These are phyloP conservation scores for Albizia julibrissin DNA, from an alignment of 306 rosid species.

Conservation along the genomic window DNA sequence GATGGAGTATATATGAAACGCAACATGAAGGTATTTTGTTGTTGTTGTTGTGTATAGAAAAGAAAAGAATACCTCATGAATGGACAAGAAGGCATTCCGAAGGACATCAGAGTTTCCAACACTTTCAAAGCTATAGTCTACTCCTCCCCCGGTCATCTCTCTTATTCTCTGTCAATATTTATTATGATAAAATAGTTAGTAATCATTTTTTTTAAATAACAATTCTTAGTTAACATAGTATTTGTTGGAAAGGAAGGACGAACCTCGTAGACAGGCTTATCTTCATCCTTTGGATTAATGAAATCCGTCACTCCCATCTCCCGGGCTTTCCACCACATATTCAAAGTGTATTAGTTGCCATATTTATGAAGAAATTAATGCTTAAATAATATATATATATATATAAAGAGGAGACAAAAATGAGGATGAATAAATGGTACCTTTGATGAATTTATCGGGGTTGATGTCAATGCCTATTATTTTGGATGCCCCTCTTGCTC, in stretches of 20 bases:
- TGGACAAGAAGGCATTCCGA: conserved; percentile 52
- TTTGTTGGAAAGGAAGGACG: neutral
- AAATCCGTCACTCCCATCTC: conserved; percentile 59
- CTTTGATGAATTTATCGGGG: conserved; percentile 56
- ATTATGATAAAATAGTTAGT: neutral
- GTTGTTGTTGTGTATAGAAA: neutral
- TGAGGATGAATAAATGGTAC: conserved; percentile 9
- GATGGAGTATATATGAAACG: no score
- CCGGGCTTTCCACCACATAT: conserved; percentile 33
- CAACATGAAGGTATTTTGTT: neutral
- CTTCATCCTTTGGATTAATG: conserved; percentile 50
- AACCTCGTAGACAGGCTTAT: conserved; percentile 59
- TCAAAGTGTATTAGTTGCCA: neutral
- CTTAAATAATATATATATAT: no score
- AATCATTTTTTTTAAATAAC: neutral
- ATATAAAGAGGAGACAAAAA: neutral
- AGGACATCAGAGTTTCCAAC: conserved; percentile 45
- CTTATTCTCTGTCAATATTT: conserved; percentile 44
- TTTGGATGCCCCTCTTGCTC: conserved; percentile 77
- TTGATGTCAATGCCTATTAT: conserved; percentile 85
- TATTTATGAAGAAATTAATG: no score
- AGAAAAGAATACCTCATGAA: conserved; percentile 40
- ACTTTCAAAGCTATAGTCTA: conserved; percentile 59
- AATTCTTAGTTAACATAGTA: neutral
- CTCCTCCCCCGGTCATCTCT: conserved; percentile 52